These are phyloP conservation scores for Cyberlindnera maritima DNA, from an alignment of 805 yeast genomes.

Conservation along the genomic window DNA sequence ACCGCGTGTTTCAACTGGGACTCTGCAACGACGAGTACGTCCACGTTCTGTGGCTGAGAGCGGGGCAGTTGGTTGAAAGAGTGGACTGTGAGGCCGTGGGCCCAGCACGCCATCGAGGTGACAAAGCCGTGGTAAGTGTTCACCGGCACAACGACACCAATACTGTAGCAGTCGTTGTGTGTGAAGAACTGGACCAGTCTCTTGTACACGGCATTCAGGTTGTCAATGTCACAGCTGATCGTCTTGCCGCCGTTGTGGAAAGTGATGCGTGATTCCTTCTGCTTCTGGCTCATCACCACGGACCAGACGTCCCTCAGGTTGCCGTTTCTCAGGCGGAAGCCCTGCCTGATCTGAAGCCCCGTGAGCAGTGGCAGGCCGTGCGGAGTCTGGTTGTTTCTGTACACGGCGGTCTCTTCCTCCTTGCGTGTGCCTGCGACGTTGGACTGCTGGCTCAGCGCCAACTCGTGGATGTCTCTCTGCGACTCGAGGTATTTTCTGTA, in stretches of 20 bases:
- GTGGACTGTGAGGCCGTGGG: constrained; percentile 39
- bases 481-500: constrained; percentile 27
- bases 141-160: constrained; percentile 30
- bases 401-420: constrained; percentile 68
- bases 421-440: constrained; percentile 62
- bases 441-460: constrained; percentile 63
- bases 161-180: constrained; percentile 21
- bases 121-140: constrained; percentile 36
- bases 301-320: constrained; percentile 73
- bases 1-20: constrained; percentile 22
- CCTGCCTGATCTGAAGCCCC: constrained; percentile 64
- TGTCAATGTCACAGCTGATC: constrained; percentile 11
- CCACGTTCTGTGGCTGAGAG: constrained; percentile 24
- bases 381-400: constrained; percentile 73
- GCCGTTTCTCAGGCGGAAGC: constrained; percentile 71
- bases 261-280: constrained; percentile 23
- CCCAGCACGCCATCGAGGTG: constrained; percentile 42
- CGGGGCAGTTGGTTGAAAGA: constrained; percentile 36
- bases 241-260: constrained; percentile 25
- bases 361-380: constrained; percentile 65
- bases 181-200: constrained; percentile 22
- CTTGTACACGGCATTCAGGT: constrained; percentile 32
- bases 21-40: constrained; percentile 32
- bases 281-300: constrained; percentile 37
- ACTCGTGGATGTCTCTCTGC: constrained; percentile 53